These are phyloP conservation scores for Erodium maritimum DNA, from an alignment of 345 rosid species.

Conservation along the genomic window DNA sequence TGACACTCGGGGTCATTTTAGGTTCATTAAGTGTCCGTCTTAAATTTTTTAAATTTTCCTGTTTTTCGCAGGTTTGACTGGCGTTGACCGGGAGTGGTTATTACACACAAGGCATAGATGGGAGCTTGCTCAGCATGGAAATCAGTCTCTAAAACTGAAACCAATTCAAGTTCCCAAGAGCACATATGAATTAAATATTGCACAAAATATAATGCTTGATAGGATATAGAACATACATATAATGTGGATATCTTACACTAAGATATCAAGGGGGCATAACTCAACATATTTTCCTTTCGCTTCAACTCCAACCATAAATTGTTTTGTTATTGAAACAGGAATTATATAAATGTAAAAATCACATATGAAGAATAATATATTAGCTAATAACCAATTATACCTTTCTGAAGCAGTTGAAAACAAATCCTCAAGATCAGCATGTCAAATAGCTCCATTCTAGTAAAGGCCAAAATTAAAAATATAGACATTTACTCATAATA, in stretches of 20 bases:
- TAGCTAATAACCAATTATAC: conserved; percentile 20
- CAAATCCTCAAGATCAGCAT: conserved; percentile 54
- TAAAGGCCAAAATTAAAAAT: conserved; percentile 17
- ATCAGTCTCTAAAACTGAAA: no score
- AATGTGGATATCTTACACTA: not conserved
- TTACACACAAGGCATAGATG: no score
- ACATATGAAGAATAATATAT: no score
- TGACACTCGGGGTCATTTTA: no score
- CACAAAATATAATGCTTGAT: not conserved
- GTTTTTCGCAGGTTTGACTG: no score
- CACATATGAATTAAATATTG: not conserved
- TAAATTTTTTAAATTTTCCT: no score
- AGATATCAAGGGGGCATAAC: conserved; percentile 54
- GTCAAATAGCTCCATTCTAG: conserved; percentile 60
- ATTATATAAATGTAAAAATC: conserved; percentile 66
- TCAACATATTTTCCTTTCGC: conserved; percentile 59
- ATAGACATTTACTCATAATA: conserved; percentile 1
- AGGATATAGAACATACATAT: not conserved
- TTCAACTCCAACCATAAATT: conserved; percentile 63
- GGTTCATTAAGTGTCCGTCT: no score
- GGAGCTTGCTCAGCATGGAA: no score
- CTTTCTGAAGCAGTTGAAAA: conserved; percentile 77
- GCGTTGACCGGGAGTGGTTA: no score
- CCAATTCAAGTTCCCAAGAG: not conserved
- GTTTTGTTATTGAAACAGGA: conserved; percentile 72